Conservation (phyloP, 1,284 basidiomycete species). For the Sphagnurus paluster region DNA sequence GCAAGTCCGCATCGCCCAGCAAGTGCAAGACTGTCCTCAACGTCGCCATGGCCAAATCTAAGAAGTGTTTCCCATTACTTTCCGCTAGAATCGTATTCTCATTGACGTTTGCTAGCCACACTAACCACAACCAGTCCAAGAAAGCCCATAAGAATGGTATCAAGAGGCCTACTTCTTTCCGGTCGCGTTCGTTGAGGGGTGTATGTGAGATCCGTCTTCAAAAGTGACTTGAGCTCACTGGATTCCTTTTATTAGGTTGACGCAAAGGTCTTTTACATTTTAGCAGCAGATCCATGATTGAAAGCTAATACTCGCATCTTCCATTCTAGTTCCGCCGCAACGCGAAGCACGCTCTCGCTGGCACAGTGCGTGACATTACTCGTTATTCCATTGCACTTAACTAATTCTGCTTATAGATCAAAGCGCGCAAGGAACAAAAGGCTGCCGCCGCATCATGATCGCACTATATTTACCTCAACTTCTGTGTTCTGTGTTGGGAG, state of each 20-base stretch:
- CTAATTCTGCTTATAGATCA: constrained; percentile 44
- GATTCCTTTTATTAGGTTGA: constrained; percentile 60
- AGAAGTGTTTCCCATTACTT: constrained; percentile 56
- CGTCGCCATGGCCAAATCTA: constrained; percentile 78
- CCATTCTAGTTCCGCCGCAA: constrained; percentile 82
- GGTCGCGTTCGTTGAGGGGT: constrained; percentile 88
- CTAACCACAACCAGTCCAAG: constrained; percentile 92
- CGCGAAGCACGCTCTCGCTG: constrained; percentile 73
- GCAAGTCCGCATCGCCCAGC: constrained; percentile 12
- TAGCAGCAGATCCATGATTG: constrained; percentile 1
- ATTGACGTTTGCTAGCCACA: constrained; percentile 55
- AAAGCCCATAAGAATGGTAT: constrained; percentile 99
- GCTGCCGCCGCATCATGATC: constrained; percentile 48
- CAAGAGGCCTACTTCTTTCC: constrained; percentile 75
- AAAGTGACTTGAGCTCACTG: constrained; percentile 6
- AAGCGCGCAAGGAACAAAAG: constrained; percentile 63
- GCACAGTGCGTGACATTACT: constrained; percentile 64
- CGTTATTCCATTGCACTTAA: constrained; percentile 1
- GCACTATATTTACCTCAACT: constrained; percentile 11
- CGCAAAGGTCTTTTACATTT: constrained; percentile 62
- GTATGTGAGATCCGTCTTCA: constrained; percentile 51
- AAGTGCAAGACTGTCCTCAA: constrained; percentile 21
- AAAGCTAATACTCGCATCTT: constrained; percentile 16
- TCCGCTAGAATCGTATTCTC: constrained; percentile 9
- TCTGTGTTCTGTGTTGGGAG: constrained; percentile 9